phyloP scores from a whole-genome alignment of 192 early-diverging fungal species.

The Helicostylum pulchrum region DNA sequence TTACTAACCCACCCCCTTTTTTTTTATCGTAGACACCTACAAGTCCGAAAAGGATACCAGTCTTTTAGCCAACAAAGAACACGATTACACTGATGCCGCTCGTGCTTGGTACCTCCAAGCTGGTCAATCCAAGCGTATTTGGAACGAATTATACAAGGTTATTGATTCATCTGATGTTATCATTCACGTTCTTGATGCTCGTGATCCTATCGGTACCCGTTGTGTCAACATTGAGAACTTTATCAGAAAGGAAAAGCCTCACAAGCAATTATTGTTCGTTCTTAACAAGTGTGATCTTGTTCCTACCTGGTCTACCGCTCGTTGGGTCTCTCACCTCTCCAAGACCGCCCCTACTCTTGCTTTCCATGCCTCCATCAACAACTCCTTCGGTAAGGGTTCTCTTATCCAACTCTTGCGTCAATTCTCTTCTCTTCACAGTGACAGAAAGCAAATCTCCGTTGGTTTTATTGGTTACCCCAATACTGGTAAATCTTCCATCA shows the following conservation, averaged over 20 bases:
- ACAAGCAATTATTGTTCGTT: constrained; percentile 95
- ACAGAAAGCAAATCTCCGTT: constrained; percentile 98
- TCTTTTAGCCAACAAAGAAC: constrained; percentile 71
- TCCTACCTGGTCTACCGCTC: constrained; percentile 96
- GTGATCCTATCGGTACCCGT: constrained; percentile 94
- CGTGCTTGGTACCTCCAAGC: constrained; percentile 89
- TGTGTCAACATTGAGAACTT: constrained; percentile 91
- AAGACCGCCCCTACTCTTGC: constrained; percentile 93
- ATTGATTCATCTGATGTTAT: constrained; percentile 95
- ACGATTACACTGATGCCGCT: constrained; percentile 68
- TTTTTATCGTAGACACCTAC: constrained; percentile 36
- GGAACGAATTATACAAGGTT: constrained; percentile 99
- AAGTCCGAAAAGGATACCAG: constrained; percentile 61
- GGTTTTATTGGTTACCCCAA: constrained; percentile 98
- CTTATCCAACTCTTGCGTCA: constrained; percentile 98
- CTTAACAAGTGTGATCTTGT: constrained; percentile 99
- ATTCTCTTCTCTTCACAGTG: constrained; percentile 89
- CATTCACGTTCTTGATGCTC: constrained; percentile 96
- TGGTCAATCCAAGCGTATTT: constrained; percentile 96
- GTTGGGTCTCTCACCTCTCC: constrained; percentile 92
- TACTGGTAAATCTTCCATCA: constrained; percentile 97
- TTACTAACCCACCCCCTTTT: not conserved
- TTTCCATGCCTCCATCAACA: constrained; percentile 97
- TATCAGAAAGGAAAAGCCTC: constrained; percentile 86
- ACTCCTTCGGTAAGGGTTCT: constrained; percentile 98